Base-by-base conservation (phyloP, 345 rosid species). In the Triadica sebifera region DNA sequence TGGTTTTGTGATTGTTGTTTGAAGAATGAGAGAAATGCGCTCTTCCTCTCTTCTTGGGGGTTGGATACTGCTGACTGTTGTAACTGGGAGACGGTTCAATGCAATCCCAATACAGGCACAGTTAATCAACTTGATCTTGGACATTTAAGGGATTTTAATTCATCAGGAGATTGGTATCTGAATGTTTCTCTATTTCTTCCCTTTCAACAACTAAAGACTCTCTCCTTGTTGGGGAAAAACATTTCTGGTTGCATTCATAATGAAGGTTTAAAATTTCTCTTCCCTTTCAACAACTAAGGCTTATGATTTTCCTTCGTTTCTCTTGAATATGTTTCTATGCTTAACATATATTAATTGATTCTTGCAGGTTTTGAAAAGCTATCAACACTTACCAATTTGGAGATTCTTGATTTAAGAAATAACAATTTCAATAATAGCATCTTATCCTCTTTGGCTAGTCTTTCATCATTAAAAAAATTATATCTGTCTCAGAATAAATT, bases 341-440 rank as follows among this genome's bases (percentile, higher is more conserved):
- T n/a, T n/a, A n/a, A n/a, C n/a, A n/a, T n/a, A n/a, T n/a, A n/a
- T 17, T n/a, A 62, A 25, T 20, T 34, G 4, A 25, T 12, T 4
- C 29, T 25, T 65, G 29, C 34, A 41, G 69, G 69, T 0, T 65
- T 19, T 5, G 69, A 43, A 5, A 39, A 20, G 41, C 37, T n/a
- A 0, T 65, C 52, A 43, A 20, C 17, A 39, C 69, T 65, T 12
- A 0, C 4, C 6, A 2, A 66, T 20, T 66, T 20, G 16, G 39
- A 66, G 39, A 0, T 0, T 43, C 19, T 66, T 13, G 0, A 13
- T 13, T 46, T 66, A 16, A 11, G 37, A 0, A 0, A 0, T 0
- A 43, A 65, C 11, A 0, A 45, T 5, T 65, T 65, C 19, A 66
- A 46, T 5, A 22, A 41, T 8, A 39, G 16, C 25, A n/a, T 64